Conservation (phyloP, 2,329 filamentous ascomycete species). For the Cladorrhinum sp. region DNA sequence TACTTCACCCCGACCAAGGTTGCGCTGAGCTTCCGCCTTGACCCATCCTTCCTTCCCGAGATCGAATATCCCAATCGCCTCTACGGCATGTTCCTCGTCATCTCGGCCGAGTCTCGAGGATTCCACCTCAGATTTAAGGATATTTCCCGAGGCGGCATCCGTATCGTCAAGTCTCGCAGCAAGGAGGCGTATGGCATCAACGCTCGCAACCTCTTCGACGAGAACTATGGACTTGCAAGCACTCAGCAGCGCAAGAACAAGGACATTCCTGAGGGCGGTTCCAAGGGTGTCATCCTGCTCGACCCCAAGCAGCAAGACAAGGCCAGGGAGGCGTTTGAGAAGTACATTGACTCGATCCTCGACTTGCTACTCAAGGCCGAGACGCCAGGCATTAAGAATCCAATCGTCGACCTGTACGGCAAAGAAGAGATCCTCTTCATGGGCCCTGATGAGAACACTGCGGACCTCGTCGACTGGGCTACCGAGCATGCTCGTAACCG, state of each 20-base stretch:
- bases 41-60: slow-evolving; percentile 82
- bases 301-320: slow-evolving; percentile 94
- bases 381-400: slow-evolving; percentile 97
- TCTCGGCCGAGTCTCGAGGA: slow-evolving; percentile 92
- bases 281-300: slow-evolving; percentile 94
- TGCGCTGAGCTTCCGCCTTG: slow-evolving; percentile 90
- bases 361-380: slow-evolving; percentile 86
- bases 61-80: slow-evolving; percentile 91
- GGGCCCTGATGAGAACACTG: slow-evolving; percentile 98
- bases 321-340: slow-evolving; percentile 89
- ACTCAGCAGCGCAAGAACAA: slow-evolving; percentile 99
- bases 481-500: slow-evolving; percentile 86
- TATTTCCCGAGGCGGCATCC: slow-evolving; percentile 93
- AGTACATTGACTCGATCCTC: slow-evolving; percentile 98
- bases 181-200: slow-evolving; percentile 97
- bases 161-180: slow-evolving; percentile 96
- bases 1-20: slow-evolving; percentile 98
- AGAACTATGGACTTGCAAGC: slow-evolving; percentile 97
- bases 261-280: slow-evolving; percentile 96
- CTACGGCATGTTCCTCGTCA: slow-evolving; percentile 98
- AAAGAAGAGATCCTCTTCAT: slow-evolving; percentile 98
- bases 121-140: slow-evolving; percentile 98
- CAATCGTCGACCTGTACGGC: slow-evolving; percentile 90
- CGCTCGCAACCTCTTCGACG: slow-evolving; percentile 91
- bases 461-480: slow-evolving; percentile 97